A percentile compares a stretch with the other conserved stretches of the same genome.
Evolutionary conservation across 148 eudicot species (phyloP).

Genomic region (Spergularia marina): DNA sequence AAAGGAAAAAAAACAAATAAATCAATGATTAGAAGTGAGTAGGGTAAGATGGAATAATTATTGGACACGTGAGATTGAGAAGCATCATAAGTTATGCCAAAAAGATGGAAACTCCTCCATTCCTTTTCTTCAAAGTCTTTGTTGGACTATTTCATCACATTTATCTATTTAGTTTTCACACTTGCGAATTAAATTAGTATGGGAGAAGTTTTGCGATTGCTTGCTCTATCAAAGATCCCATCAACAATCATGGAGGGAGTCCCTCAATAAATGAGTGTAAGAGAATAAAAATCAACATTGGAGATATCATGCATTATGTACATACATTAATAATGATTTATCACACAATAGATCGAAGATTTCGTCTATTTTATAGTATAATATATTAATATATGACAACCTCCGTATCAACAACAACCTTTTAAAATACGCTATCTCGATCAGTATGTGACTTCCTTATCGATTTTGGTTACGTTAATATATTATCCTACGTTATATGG

Average conservation of each 20-base stretch:
- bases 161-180: neutral
- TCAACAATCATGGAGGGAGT: neutral
- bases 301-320: no score
- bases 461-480: no score
- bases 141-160: neutral
- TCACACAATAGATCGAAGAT: no score
- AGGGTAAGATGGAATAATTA: conserved; percentile 11
- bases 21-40: neutral
- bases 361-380: no score
- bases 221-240: neutral
- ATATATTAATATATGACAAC: no score
- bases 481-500: no score
- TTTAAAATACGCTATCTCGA: no score
- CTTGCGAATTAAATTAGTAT: neutral
- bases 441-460: no score
- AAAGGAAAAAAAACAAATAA: neutral
- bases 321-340: no score
- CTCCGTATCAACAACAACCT: no score
- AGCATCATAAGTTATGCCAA: neutral
- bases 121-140: conserved; percentile 6
- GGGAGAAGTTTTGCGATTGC: neutral
- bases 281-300: neutral
- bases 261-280: neutral
- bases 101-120: conserved; percentile 8
- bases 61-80: conserved; percentile 8